phyloP scores from a whole-genome alignment of 2,329 filamentous ascomycete genomes.

The Colletotrichum spaethianum region DNA sequence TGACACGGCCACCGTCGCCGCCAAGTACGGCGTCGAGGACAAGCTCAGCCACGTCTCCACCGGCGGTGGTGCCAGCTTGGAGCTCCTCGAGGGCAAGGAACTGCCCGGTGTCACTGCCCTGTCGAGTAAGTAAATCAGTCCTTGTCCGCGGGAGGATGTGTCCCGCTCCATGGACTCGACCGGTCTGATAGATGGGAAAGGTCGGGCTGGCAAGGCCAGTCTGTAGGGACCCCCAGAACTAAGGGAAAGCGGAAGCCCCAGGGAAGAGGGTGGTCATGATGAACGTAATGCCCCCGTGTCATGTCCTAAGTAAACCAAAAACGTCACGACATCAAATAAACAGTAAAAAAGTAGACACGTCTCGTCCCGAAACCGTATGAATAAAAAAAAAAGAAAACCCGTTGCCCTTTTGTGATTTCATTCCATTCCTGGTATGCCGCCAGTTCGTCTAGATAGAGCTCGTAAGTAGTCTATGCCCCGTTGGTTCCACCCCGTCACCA shows the following conservation, averaged over 20 bases:
- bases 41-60: constrained; percentile 99
- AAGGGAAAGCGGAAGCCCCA: constrained; percentile 19
- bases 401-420: constrained; percentile 9
- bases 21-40: constrained; percentile 96
- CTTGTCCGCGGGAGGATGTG: constrained; percentile 20
- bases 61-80: constrained; percentile 93
- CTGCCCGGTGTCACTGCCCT: constrained; percentile 93
- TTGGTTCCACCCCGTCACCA: constrained; percentile 11
- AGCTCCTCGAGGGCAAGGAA: constrained; percentile 98
- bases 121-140: constrained; percentile 76
- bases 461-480: constrained; percentile 33
- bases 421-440: constrained; percentile 35
- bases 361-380: neutral
- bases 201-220: constrained; percentile 52
- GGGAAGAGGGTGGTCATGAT: constrained; percentile 28
- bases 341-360: constrained; percentile 19
- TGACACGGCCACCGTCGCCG: constrained; percentile 97
- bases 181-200: constrained; percentile 51
- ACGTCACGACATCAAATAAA: constrained; percentile 31
- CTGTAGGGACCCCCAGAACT: constrained; percentile 48
- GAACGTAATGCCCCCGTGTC: constrained; percentile 38
- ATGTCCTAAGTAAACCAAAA: constrained; percentile 30
- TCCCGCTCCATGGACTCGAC: constrained; percentile 40
- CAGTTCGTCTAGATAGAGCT: constrained; percentile 34
- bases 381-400: neutral